Evolutionary conservation across 2,329 filamentous ascomycete species (phyloP), one percentile per base, ranked within the genome.

Genomic region (Calonectria honghensis): DNA sequence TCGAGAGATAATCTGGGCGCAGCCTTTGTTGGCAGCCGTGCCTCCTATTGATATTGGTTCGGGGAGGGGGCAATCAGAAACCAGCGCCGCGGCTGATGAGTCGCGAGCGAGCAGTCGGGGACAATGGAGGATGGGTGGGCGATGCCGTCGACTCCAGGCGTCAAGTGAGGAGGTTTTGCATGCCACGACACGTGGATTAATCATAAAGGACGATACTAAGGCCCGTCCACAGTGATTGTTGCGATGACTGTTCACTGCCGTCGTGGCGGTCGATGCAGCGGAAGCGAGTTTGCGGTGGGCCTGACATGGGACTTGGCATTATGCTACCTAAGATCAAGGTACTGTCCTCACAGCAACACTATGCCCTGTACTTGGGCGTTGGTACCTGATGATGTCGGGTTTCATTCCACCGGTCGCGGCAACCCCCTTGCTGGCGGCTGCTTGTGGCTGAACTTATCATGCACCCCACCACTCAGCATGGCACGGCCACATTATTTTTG

Each of bases 281-380:
- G 74, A 75, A 76, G 75, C 77, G 76, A 76, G 78, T 76, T 51
- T 61, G 57, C 24, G 66, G 79, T 76, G 75, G 79, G 64, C 52
- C 77, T 37, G 37, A 51, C 6, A 68, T 61, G 57, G 68, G 54
- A 35, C 64, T 74, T 77, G 68, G 70, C 74, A 74, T 70, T 50
- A 27, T 14, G 51, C 24, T 73, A 77, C 75, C 68, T 67, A 6
- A 27, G 18, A 24, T 39, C 16, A 32, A 73, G 32, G 70, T 75
- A 71, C 27, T 68, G 10, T 20, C 16, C 32, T 37, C 54, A 31
- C 29, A 27, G 6, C 7, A 27, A 13, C 16, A 24, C 52, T 50
- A 2, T n/a, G 52, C n/a, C 6, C 13, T 24, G 24, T 69, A 73
- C 71, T 39, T 64, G 13, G 13, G 18, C 32, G 20, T 70, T 32